Evolutionary conservation across 1,139 yeast species (phyloP), one percentile per base, ranked within the genome.

Genomic region (Hemisphaericaspora xylofermentans): DNA sequence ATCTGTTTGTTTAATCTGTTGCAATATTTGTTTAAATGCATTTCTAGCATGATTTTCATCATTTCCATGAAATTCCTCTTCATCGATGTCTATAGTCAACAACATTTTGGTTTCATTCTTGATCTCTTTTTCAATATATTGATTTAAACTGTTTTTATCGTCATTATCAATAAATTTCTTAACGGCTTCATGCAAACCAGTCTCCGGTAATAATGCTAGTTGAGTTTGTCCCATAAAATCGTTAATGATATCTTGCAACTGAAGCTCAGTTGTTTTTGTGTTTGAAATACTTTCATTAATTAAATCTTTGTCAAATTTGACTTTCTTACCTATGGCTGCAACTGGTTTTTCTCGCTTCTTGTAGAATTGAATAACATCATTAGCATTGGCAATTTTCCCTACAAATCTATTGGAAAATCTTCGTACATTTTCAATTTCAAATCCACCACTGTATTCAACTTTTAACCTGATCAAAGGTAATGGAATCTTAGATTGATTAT

Each of bases 391-490:
- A 3, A 93, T 95, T 47, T 73, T 74, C 0, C 96, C 97, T 6
- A 88, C 95, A 69, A 91, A 94, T 52, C 88, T 68, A 54, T 91
- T 88, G 4, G 97, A 88, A 51, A 93, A 88, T 46, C 97, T 65
- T 42, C 95, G 73, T 0, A 96, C 88, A 54, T 93, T 91, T 53
- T 91, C 98, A 29, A 93, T 88, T 51, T 89, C 96, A 54, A 78
- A 91, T 4, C 91, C 95, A 0, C 95, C 96, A 27, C 89, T 74
- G 53, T 89, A 91, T 49, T 93, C 97, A 0, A 93, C 97, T 33
- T 89, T 70, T 18, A 94, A 61, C 36, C 98, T 68, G 5, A 93
- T 71, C 41, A 93, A 65, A 0, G 99, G 99, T 25, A 89, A 63
- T 0, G 95, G 94, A 21, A 66, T 35, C 41, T 44, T 13, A 43